Conservation (phyloP, 2,329 filamentous ascomycete species). For the Anthostomella pinea region DNA sequence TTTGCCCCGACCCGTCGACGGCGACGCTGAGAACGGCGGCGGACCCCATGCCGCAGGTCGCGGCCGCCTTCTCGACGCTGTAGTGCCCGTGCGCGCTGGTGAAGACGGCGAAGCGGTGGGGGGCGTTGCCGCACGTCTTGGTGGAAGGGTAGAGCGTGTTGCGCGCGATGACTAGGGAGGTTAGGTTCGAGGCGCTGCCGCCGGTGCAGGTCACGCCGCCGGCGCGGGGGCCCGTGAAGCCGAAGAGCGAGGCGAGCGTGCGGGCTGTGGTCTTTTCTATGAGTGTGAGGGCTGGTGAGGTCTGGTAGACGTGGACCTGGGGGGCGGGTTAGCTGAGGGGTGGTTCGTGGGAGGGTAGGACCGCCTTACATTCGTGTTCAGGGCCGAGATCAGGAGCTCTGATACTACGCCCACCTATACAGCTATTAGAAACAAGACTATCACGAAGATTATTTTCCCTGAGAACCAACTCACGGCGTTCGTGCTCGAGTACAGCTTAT, state of each 20-base stretch:
- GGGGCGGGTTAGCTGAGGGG: constrained; percentile 7
- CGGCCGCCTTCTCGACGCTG: constrained; percentile 90
- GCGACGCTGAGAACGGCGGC: constrained; percentile 70
- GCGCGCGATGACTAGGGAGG: constrained; percentile 71
- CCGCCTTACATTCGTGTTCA: constrained; percentile 79
- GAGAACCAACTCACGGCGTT: constrained; percentile 62
- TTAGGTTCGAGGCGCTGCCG: constrained; percentile 68
- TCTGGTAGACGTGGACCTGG: constrained; percentile 84
- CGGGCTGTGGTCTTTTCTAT: constrained; percentile 82
- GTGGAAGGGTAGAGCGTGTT: constrained; percentile 80
- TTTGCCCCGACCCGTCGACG: constrained; percentile 69
- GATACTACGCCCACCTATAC: constrained; percentile 72
- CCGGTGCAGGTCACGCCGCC: constrained; percentile 63
- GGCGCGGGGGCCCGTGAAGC: constrained; percentile 64
- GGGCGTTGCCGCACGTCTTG: constrained; percentile 68
- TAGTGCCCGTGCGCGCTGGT: constrained; percentile 92
- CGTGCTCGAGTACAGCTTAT: constrained; percentile 90
- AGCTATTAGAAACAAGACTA: not conserved
- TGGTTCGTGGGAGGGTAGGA: constrained; percentile 3
- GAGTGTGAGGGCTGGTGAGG: constrained; percentile 82
- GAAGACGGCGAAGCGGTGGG: constrained; percentile 72
- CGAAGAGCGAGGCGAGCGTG: constrained; percentile 72
- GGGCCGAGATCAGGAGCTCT: constrained; percentile 76
- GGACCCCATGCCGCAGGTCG: constrained; percentile 80
- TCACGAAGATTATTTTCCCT: not conserved